Conservation (phyloP, 2,329 filamentous ascomycete genomes). For the Trichoderma lentiforme region DNA sequence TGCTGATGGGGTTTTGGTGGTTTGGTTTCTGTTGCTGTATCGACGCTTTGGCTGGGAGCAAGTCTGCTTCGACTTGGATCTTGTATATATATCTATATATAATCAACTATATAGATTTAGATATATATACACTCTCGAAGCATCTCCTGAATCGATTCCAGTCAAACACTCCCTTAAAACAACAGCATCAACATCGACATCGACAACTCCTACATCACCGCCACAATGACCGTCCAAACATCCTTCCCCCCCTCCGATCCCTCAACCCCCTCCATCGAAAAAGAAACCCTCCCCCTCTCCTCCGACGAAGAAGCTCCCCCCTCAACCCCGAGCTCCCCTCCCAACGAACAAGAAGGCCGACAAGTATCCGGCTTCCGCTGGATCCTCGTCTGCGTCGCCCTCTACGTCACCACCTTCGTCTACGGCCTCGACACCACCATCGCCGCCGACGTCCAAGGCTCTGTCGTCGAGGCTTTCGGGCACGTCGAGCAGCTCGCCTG, state of each 20-base stretch:
- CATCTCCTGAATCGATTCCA: neutral
- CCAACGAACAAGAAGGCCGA: neutral
- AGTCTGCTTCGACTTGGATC: neutral
- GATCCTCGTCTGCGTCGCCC: conserved; percentile 11
- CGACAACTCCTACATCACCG: neutral
- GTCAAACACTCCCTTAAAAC: no score
- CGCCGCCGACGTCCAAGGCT: conserved; percentile 45
- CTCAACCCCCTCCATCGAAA: neutral
- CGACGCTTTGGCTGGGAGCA: neutral
- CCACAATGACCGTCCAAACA: neutral
- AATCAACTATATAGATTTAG: neutral
- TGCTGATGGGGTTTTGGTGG: no score
- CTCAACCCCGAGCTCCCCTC: neutral
- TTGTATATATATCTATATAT: neutral
- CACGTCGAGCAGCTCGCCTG: conserved; percentile 40
- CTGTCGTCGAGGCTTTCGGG: conserved; percentile 38
- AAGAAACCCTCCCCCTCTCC: neutral
- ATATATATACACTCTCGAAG: neutral
- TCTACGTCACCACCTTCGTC: conserved; percentile 12
- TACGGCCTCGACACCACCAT: conserved; percentile 44
- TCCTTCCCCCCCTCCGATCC: neutral
- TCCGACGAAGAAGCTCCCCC: neutral
- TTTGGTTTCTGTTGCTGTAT: no score
- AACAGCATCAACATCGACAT: neutral
- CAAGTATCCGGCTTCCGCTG: conserved; percentile 1